Evolutionary conservation across 2,329 filamentous ascomycete genomes (phyloP).

Genomic region (Exophiala sp.): DNA sequence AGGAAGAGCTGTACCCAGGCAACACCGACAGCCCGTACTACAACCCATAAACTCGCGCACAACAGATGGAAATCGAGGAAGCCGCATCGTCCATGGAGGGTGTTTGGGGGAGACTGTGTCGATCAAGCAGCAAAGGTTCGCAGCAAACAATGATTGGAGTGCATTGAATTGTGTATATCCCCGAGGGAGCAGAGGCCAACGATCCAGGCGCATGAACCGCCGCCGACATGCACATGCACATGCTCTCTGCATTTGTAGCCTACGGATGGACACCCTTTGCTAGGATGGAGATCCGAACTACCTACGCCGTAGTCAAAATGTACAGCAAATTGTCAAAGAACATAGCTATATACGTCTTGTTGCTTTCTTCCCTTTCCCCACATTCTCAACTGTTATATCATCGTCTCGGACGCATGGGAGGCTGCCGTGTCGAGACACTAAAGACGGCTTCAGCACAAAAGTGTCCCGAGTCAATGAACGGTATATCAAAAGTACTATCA

Average conservation of each 20-base stretch:
- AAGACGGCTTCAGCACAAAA: too few relatives aligned
- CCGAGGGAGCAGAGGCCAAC: background rate
- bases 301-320: constrained; percentile 17
- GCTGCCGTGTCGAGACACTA: too few relatives aligned
- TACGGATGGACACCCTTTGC: background rate
- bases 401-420: too few relatives aligned
- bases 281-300: constrained; percentile 4
- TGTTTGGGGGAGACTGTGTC: background rate
- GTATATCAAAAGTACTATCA: too few relatives aligned
- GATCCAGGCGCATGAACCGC: background rate
- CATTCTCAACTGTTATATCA: too few relatives aligned
- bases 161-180: background rate
- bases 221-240: background rate
- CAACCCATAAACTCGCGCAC: constrained; percentile 25
- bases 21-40: constrained; percentile 30
- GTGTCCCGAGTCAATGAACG: too few relatives aligned
- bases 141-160: background rate
- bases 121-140: background rate
- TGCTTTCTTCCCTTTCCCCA: too few relatives aligned
- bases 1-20: constrained; percentile 84
- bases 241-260: background rate
- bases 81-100: background rate
- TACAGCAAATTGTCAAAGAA: constrained; percentile 7
- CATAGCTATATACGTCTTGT: background rate
- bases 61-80: constrained; percentile 1